Evolutionary conservation across 306 rosid genomes (phyloP), one percentile per base, ranked within the genome.

Genomic region (Fagus sylvatica): DNA sequence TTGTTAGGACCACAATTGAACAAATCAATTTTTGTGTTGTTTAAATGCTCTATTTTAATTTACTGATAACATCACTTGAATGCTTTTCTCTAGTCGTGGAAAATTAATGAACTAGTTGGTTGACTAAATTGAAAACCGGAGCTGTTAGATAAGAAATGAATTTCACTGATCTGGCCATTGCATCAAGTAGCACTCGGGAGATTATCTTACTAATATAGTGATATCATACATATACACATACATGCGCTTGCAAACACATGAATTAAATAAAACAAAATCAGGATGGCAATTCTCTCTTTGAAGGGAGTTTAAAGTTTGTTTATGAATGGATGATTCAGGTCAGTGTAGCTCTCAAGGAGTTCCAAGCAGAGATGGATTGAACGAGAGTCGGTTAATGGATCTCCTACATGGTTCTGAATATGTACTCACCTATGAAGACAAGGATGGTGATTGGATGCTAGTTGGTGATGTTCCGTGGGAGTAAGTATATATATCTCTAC

Each of bases 381-480:
- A 85, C 19, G 94, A 89, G 85, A 94, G 95, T 53, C 87, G 88
- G 48, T 81, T 92, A 83, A 92, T 89, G 92, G 97, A 94, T 74
- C 97, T 94, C 6, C 91, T 94, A 57, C 93, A 90, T 79, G 95
- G 98, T 78, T 91, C 98, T 69, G 98, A 94, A 86, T 92, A 89
- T 85, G 98, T 91, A 74, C 96, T 91, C 81, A 95, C 98, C 54
- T 95, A 89, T 84, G 98, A 95, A 87, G 98, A 95, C 80, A 92
- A 91, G 75, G 98, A 95, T 81, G 92, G 90, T 13, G 98, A 95
- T 71, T 95, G 98, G 98, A 92, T 95, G 98, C 86, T 95, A 17
- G 98, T 94, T 85, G 98, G 98, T 65, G 98, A 94, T 82, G 98
- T 90, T 62, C 97, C 98, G 37, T 94, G 98, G 98, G 86, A 85